These are phyloP conservation scores for Globisporangium mamillatum DNA, from an alignment of 352 stramenopile species.

Conservation along the genomic window DNA sequence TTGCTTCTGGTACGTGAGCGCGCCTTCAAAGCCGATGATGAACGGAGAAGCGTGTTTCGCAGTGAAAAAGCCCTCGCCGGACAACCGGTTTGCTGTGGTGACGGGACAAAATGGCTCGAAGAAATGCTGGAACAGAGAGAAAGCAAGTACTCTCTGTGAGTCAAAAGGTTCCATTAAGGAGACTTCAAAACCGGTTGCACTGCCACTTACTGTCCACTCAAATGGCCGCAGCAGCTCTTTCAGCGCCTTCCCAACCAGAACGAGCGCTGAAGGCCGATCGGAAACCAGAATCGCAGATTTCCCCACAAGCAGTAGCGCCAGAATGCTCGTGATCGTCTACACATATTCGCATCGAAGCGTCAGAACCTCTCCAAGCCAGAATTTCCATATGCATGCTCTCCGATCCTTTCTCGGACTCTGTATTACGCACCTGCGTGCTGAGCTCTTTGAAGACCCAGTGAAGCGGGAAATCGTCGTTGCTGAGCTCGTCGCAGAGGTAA, in stretches of 20 bases:
- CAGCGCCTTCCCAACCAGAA: conserved; percentile 36
- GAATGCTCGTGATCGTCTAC: conserved; percentile 47
- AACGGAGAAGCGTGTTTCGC: conserved; percentile 29
- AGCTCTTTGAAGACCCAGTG: conserved; percentile 49
- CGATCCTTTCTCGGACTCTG: not conserved
- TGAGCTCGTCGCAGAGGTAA: conserved; percentile 24
- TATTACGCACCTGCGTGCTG: conserved; percentile 41
- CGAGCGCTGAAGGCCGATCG: conserved; percentile 35
- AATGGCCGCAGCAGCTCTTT: conserved; percentile 49
- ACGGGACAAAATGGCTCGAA: conserved; percentile 58
- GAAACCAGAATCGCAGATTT: conserved; percentile 62
- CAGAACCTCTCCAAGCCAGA: not conserved
- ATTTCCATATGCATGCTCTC: not conserved
- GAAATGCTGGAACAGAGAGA: conserved; percentile 30
- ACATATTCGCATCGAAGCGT: not conserved
- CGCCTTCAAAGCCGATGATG: conserved; percentile 53
- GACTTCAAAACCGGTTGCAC: not conserved
- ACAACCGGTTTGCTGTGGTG: conserved; percentile 28
- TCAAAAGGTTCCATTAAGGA: not conserved
- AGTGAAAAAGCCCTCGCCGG: conserved; percentile 35
- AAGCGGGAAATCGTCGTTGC: conserved; percentile 23
- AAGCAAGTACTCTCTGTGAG: not conserved
- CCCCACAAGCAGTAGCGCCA: conserved; percentile 44
- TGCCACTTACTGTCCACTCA: conserved; percentile 42
- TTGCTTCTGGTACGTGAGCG: conserved; percentile 42